Base-by-base conservation (phyloP, 140 eudicot genomes). In the Oenanthe javanica region DNA sequence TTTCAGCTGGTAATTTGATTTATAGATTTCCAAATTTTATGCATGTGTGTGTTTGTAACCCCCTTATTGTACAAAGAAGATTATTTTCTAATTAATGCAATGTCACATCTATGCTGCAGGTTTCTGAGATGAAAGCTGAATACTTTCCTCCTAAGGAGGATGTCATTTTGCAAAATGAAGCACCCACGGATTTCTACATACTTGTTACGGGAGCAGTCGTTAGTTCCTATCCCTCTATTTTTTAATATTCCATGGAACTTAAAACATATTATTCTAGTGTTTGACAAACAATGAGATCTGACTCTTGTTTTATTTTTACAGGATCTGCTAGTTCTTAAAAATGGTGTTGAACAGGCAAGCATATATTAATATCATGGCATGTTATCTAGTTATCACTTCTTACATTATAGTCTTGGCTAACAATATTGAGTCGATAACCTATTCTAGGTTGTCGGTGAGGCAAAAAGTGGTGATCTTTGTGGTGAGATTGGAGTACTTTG, bases 61-160 rank as follows among this genome's bases (percentile, higher is more conserved):
- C 21, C 21, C 47, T 25, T 36, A 25, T 23, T 42, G 7, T 43
- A 14, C 21, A 16, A 25, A 38, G 52, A 40, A 72, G 51, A 2
- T 38, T 13, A 13, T 5, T 43, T 72, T 72, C 23, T 43, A 15
- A 23, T 72, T 49, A 16, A n/a, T 14, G 27, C 46, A 48, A 74
- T 74, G 48, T 15, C 77, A 45, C 47, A 49, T 43, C 19, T 23
- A 50, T 47, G 61, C 77, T 83, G 74, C 80, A 95, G 99, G 99
- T 95, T 54, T 91, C 99, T 0, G 99, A 95, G 88, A 95, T 95
- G 99, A 95, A 95, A 88, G 96, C 97, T 3, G 97, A 95, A 88
- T 95, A 90, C 82, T 95, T 90, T 76, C 96, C 99, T 11, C 97
- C 99, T 16, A 92, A 90, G 81, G 99, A 95, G 82, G 99, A 95